Base-by-base conservation (phyloP, 2,329 filamentous ascomycete species). In the Penicillium sp. region DNA sequence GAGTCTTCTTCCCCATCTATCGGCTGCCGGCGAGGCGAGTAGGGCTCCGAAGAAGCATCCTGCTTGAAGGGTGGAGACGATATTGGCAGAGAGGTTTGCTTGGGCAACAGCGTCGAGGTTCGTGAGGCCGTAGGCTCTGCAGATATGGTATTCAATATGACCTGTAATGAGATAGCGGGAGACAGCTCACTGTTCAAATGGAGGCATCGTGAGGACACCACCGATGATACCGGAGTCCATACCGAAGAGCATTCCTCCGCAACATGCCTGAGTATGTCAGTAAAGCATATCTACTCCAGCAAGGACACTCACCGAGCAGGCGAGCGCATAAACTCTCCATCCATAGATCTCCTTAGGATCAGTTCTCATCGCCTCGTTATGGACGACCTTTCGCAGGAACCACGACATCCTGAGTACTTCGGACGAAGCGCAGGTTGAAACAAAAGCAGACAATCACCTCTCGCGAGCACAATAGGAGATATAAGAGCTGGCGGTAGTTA, bases 61-160 rank as follows among this genome's bases (percentile, higher is more conserved):
- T 34, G 78, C 82, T 66, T 87, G 83, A 8, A 87, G 75, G 0
- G 80, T 84, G n/a, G 82, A 85, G 23, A 86, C 84, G 47, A 87
- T 82, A 60, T 85, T 86, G 53, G 83, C 80, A 38, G 77, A 77
- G 39, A 85, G 69, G 54, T 81, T 76, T 24, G 77, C 77, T 29
- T 69, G 65, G 3, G 66, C 74, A 2, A 71, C 64, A 24, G 65
- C 61, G 41, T 66, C 64, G 22, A 70, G 60, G 20, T 63, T 59
- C 1, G 69, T 62, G 5, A 83, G 68, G 1, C 74, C 71, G 53
- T 81, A 84, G 56, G 78, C 77, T 0, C 77, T 79, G 42, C 9
- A 27, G 3, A 11, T 10, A 11, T 3, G 24, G 9, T 4, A 3
- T 2, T 40, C 28, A 11, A 20, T 7, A 40, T 23, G 16, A 26